Conservation (phyloP, 495 filamentous ascomycete species). For the Apiosordaria backusii region DNA sequence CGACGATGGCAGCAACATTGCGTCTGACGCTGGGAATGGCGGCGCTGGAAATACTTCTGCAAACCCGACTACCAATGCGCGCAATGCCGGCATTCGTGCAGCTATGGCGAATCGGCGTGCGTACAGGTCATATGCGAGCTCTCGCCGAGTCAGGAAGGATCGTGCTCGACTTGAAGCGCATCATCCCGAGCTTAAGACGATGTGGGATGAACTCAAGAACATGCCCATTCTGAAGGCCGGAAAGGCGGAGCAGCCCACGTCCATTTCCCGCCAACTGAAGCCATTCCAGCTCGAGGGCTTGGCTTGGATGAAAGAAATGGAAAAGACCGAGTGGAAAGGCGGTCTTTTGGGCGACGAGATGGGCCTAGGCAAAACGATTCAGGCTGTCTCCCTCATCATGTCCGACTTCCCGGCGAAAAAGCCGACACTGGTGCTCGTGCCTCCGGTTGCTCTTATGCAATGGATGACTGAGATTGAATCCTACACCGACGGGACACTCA, state of each 20-base stretch:
- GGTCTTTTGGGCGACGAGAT: conserved; percentile 93
- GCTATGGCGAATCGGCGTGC: conserved; percentile 26
- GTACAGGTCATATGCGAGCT: conserved; percentile 25
- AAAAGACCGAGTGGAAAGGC: conserved; percentile 77
- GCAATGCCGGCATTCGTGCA: conserved; percentile 9
- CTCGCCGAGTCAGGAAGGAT: conserved; percentile 24
- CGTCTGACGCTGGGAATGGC: background rate
- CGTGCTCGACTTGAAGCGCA: conserved; percentile 56
- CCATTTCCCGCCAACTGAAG: conserved; percentile 78
- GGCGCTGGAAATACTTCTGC: background rate
- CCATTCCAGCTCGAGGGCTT: conserved; percentile 91
- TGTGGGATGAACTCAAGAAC: conserved; percentile 75
- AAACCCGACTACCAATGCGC: background rate
- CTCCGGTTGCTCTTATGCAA: conserved; percentile 94
- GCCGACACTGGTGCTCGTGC: conserved; percentile 85
- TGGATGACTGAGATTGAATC: conserved; percentile 91
- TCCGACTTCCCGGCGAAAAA: conserved; percentile 82
- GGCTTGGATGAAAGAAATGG: conserved; percentile 89
- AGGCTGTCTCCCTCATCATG: conserved; percentile 95
- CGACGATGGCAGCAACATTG: background rate
- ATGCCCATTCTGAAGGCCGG: conserved; percentile 62
- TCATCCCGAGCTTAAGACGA: conserved; percentile 73
- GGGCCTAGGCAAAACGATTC: conserved; percentile 98
- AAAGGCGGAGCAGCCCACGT: conserved; percentile 67
- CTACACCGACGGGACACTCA: conserved; percentile 85